Evolutionary conservation across 768 basidiomycete genomes (phyloP).

Genomic region (Mrakia hoshinonis): DNA sequence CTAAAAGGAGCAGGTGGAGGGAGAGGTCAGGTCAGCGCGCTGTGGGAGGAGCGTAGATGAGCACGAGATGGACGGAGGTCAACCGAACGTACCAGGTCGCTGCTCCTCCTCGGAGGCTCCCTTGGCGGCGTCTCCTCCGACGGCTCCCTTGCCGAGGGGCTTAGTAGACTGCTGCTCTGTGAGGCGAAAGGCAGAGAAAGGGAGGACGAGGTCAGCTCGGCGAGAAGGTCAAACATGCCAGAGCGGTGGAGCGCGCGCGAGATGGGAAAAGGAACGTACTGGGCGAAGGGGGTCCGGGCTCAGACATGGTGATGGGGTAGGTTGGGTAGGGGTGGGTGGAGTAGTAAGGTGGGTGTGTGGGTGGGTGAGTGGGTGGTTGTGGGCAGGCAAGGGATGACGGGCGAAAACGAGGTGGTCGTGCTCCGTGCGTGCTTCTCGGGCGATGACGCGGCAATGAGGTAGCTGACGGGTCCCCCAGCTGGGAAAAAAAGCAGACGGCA

Average conservation of each 20-base stretch:
- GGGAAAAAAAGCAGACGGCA: too few relatives aligned
- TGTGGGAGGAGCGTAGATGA: background rate
- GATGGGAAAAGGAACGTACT: background rate
- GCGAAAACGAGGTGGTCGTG: too few relatives aligned
- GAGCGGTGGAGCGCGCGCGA: background rate
- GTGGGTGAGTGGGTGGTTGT: background rate
- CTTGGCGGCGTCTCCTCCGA: slow-evolving; percentile 20
- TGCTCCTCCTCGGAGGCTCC: slow-evolving; percentile 27
- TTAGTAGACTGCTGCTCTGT: slow-evolving; percentile 6
- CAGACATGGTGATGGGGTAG: slow-evolving; percentile 5
- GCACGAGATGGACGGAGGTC: background rate
- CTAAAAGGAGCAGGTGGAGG: background rate
- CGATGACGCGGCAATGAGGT: too few relatives aligned
- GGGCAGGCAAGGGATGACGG: background rate
- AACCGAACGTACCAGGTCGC: slow-evolving; percentile 28
- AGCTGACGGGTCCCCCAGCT: too few relatives aligned
- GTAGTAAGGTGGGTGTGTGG: background rate
- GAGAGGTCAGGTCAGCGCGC: background rate
- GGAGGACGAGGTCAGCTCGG: background rate
- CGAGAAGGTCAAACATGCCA: background rate
- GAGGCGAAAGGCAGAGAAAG: background rate
- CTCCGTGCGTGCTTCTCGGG: too few relatives aligned
- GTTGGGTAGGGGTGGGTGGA: background rate
- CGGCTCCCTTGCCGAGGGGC: slow-evolving; percentile 27
- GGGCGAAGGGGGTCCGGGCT: slow-evolving; percentile 25